Evolutionary conservation across 108 stramenopile genomes (phyloP), one percentile per base, ranked within the genome.

Genomic region (Chaetoceros tenuissimus): DNA sequence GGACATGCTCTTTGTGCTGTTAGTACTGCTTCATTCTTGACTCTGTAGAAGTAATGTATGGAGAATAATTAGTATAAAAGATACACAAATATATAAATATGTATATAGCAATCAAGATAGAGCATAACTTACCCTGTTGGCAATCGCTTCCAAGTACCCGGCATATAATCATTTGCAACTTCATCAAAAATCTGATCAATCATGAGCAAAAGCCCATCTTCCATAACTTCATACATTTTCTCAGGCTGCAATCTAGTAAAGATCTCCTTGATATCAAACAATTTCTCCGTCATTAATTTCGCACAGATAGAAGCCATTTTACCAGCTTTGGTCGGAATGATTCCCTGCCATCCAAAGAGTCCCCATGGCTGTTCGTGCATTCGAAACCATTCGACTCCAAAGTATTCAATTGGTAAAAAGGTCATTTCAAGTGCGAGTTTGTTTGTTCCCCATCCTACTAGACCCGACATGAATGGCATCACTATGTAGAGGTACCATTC

Each of bases 291-390:
- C 90, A 97, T 94, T 0, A 95, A 67, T 50, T 93, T 88, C 40
- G 92, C 89, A 66, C 72, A 68, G 5, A 66, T 80, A 3, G 76
- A 69, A 20, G 94, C 94, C 94, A 97, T 97, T 63, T 93, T 91
- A 49, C 75, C 70, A 21, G 88, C 90, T 53, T 93, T 92, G 48
- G 79, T 79, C 3, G 94, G 94, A 43, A 97, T 87, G 61, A 96
- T 95, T 1, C 94, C 96, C 71, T 96, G 96, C 81, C 81, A 92
- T 24, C 92, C 92, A 52, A 95, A 79, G 27, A 93, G 61, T n/a
- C 90, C 90, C 73, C 87, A 84, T 18, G 94, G 92, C 73, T 94
- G 84, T 57, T 84, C 69, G 20, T 75, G 66, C 8, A 84, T 55
- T 7, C 93, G 84, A 52, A 81, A 78, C 3, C 89, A 46, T 50